Evolutionary conservation across 164 flowering plant genomes (phyloP), one percentile per base, ranked within the genome.

Genomic region (Houttuynia cordata): DNA sequence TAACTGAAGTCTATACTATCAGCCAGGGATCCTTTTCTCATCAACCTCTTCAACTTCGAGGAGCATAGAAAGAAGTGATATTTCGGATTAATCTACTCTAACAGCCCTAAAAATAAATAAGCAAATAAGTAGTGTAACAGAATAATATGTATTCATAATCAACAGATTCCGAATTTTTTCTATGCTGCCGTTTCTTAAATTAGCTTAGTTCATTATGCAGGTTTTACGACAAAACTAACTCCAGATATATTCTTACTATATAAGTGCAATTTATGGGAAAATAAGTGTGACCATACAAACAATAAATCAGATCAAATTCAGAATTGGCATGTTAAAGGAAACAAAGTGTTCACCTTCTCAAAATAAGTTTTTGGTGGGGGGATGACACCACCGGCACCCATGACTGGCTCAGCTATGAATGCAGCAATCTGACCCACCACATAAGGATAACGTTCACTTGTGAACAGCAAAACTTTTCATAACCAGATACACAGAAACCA

Each of bases 301-400:
- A 45, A 45, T 12, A 45, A 7, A 45, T 17, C 17, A 12, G 14
- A 8, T 17, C 3, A 45, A 45, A 12, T 45, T 42, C 17, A 20
- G 42, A 60, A 47, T 12, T 40, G 0, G 63, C 57, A 64, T 12
- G 20, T 39, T 42, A 52, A 21, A 14, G 39, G 62, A n/a, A 59
- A 19, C 55, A 12, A 49, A 58, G n/a, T 58, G 59, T 60, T 73
- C 47, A 86, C 97, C 91, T 93, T 93, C 18, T 90, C 97, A 64
- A 93, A 93, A 71, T 93, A 93, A 54, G 91, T 83, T 59, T 87
- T 87, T 8, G 99, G 99, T 4, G 99, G 99, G 71, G 71, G 91
- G 53, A 93, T 86, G 54, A 93, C 99, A 56, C 99, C 99, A 40
- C 99, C 99, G 24, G 99, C 97, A 57, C 99, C 99, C 92, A 93